Base-by-base conservation (phyloP, 169 alveolate species). In the Eimeria acervulina region DNA sequence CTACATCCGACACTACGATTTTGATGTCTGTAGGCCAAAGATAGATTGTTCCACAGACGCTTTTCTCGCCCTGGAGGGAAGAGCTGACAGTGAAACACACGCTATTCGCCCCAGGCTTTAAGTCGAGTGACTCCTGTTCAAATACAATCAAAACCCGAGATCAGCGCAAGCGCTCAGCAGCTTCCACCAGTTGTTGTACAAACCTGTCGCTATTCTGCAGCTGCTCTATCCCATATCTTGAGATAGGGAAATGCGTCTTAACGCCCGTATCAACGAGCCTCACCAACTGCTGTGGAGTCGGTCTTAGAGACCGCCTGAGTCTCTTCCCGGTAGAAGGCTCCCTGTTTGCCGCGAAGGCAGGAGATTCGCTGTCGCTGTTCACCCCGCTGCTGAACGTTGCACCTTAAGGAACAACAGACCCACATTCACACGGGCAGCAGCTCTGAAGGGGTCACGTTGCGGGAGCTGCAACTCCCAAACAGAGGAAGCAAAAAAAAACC, bases 1-100 rank as follows among this genome's bases (percentile, higher is more conserved):
- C 99, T 51, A 99, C 99, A 97, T 99, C 99, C 33, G 99, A 98
- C 38, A 99, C 98, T 5, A 99, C 99, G 91, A 99, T 98, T 96
- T 98, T 98, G n/a, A 98, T 96, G 95, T 98, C 98, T 42, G 97
- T 97, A 33, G 99, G 98, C 99, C 99, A 99, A 52, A 99, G 97
- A 96, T 98, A 99, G 2, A 99, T 97, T 59, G 98, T 96, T 23
- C 99, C 99, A 74, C 96, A 97, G 40, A 99, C 98, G 83, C 99
- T 97, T 96, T 99, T 98, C 66, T 97, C 98, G 1, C 99, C 99
- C 97, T 98, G 99, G 52, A 98, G 96, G 36, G 99, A 89, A 28
- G 99, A 98, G 38, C 97, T 97, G 63, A 98, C 99, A 15, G 99
- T 95, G 90, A 98, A 98, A 63, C 98, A 98, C 31, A 98, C 98